phyloP scores from a whole-genome alignment of 1,284 basidiomycete genomes.

The Trametes hirsuta region DNA sequence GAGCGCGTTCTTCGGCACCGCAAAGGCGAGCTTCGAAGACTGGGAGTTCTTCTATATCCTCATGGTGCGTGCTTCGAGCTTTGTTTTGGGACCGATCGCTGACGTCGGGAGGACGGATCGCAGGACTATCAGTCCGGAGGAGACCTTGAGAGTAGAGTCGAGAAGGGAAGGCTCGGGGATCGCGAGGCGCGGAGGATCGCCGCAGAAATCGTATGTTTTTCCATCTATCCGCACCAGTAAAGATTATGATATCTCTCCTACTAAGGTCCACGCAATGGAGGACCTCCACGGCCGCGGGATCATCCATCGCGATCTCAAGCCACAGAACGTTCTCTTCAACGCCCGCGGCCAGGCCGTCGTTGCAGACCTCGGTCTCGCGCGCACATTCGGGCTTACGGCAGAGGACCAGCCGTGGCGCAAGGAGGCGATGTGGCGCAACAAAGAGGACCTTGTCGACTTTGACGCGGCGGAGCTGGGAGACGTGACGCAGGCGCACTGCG shows the following conservation, averaged over 20 bases:
- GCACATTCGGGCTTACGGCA: constrained; percentile 54
- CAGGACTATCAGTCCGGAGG: constrained; percentile 28
- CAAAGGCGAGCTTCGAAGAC: constrained; percentile 31
- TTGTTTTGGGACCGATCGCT: background rate
- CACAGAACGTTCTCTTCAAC: constrained; percentile 63
- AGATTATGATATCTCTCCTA: constrained; percentile 42
- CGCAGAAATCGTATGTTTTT: constrained; percentile 28
- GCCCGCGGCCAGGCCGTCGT: constrained; percentile 53
- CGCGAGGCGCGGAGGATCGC: constrained; percentile 15
- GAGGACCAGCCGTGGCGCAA: constrained; percentile 29
- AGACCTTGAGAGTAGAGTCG: constrained; percentile 20
- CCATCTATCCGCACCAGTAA: constrained; percentile 20
- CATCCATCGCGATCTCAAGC: constrained; percentile 42
- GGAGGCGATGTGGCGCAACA: constrained; percentile 39
- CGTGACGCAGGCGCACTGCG: constrained; percentile 2
- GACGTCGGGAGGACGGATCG: background rate
- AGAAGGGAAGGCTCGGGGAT: constrained; percentile 12
- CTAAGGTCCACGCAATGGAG: constrained; percentile 22
- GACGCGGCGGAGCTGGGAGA: no score
- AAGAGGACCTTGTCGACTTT: background rate
- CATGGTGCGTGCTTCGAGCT: constrained; percentile 19
- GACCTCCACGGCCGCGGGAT: constrained; percentile 49
- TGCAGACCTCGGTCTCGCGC: constrained; percentile 67
- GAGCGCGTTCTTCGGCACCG: constrained; percentile 16
- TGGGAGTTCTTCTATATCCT: constrained; percentile 33